These are phyloP conservation scores for Trichoderma oligosporum DNA, from an alignment of 2,329 filamentous ascomycete genomes.

Conservation along the genomic window DNA sequence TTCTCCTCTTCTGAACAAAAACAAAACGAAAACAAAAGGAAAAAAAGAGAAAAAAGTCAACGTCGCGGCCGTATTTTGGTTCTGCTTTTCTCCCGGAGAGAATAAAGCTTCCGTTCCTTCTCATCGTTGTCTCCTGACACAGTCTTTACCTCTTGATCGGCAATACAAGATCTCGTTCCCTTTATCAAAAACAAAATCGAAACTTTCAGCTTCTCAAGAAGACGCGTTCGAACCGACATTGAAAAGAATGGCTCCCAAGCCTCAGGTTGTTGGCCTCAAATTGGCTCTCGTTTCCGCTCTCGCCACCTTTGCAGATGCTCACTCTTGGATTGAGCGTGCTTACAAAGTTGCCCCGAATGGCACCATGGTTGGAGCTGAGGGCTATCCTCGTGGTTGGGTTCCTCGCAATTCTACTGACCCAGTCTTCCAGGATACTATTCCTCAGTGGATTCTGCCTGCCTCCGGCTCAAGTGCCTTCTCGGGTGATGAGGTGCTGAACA, in stretches of 20 bases:
- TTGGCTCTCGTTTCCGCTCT: slow-evolving; percentile 33
- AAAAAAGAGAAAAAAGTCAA: slow-evolving; percentile 2
- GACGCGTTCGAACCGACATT: slow-evolving; percentile 4
- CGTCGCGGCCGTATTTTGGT: slow-evolving; percentile 15
- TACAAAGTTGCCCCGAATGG: slow-evolving; percentile 69
- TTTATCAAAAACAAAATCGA: not conserved
- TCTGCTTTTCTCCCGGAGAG: slow-evolving; percentile 18
- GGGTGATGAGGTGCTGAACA: slow-evolving; percentile 51
- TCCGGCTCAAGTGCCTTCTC: slow-evolving; percentile 61
- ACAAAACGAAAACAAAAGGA: slow-evolving; percentile 12
- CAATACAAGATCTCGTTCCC: not conserved
- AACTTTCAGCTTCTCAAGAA: slow-evolving; percentile 16
- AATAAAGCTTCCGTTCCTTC: slow-evolving; percentile 17
- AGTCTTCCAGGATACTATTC: slow-evolving; percentile 54
- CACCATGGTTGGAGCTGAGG: slow-evolving; percentile 64
- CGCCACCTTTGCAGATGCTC: slow-evolving; percentile 43
- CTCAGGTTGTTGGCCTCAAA: slow-evolving; percentile 24
- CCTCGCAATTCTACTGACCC: slow-evolving; percentile 48
- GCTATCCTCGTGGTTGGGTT: slow-evolving; percentile 71
- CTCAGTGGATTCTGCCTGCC: slow-evolving; percentile 61
- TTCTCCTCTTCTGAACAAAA: slow-evolving; percentile 8
- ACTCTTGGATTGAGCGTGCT: slow-evolving; percentile 81
- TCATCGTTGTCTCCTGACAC: slow-evolving; percentile 3
- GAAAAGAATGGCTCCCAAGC: slow-evolving; percentile 6
- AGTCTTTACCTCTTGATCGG: slow-evolving; percentile 10